A percentile compares a stretch with the other conserved stretches of the same genome.
Evolutionary conservation across 768 basidiomycete species (phyloP).

Genomic region (Lactarius vividus): DNA sequence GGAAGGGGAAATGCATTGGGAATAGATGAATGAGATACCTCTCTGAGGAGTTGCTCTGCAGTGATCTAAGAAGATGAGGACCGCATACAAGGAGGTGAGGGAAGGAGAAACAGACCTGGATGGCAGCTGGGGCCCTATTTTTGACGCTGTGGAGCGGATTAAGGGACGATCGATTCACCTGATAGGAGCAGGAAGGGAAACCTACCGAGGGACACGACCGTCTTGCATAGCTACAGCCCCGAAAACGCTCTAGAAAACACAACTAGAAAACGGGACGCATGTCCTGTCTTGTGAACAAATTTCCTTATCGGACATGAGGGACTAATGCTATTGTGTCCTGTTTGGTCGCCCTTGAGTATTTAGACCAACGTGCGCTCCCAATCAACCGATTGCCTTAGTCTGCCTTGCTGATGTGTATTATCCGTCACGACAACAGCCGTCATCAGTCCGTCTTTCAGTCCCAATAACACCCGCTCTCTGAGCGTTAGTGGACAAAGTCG

Average conservation of each 20-base stretch:
- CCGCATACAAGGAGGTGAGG: conserved; percentile 2
- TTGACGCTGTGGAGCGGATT: conserved; percentile 63
- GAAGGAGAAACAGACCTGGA: conserved; percentile 59
- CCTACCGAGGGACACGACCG: conserved; percentile 73
- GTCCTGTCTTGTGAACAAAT: conserved; percentile 10
- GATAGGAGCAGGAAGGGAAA: background rate
- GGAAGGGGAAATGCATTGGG: background rate
- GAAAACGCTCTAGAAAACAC: background rate
- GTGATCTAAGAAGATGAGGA: conserved; percentile 67
- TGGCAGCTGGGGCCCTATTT: conserved; percentile 92
- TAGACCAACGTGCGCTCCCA: conserved; percentile 23
- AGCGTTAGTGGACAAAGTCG: conserved; percentile 29
- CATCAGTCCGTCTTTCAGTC: conserved; percentile 25
- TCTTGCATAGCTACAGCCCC: conserved; percentile 57
- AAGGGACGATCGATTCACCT: conserved; percentile 4
- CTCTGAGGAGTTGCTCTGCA: conserved; percentile 94
- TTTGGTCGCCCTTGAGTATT: conserved; percentile 21
- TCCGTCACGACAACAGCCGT: conserved; percentile 20
- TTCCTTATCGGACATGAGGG: conserved; percentile 8
- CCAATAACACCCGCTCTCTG: conserved; percentile 30
- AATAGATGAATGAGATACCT: conserved; percentile 45
- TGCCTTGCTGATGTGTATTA: conserved; percentile 28
- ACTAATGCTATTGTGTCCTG: conserved; percentile 25
- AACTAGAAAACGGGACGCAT: background rate
- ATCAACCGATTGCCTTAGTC: conserved; percentile 8